Evolutionary conservation across 768 basidiomycete species (phyloP).

Genomic region (Boletus edulis): DNA sequence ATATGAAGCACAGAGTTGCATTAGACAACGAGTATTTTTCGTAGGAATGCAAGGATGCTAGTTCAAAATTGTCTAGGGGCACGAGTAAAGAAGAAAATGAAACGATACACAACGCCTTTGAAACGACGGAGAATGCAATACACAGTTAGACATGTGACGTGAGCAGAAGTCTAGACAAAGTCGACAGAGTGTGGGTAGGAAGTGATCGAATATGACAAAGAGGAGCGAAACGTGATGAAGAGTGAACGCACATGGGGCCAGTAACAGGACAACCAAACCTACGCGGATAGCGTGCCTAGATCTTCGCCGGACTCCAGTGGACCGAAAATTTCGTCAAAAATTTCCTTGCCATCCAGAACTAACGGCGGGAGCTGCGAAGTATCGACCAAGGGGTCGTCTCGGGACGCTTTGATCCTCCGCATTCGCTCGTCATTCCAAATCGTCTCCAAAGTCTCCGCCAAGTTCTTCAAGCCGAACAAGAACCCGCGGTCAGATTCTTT

Average conservation of each 20-base stretch:
- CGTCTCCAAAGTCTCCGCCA: slow-evolving; percentile 71
- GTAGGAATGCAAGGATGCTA: slow-evolving; percentile 7
- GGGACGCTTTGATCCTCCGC: slow-evolving; percentile 58
- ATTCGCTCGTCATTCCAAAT: slow-evolving; percentile 89
- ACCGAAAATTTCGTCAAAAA: slow-evolving; percentile 74
- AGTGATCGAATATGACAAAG: not conserved
- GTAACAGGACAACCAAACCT: slow-evolving; percentile 9
- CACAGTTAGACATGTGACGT: slow-evolving; percentile 3
- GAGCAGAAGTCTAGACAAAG: slow-evolving; percentile 14
- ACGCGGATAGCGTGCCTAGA: slow-evolving; percentile 75
- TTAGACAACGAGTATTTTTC: not conserved
- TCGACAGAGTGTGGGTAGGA: not conserved
- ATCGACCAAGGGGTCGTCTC: slow-evolving; percentile 51
- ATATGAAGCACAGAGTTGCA: not conserved
- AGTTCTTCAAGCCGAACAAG: slow-evolving; percentile 82
- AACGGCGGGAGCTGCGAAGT: slow-evolving; percentile 60
- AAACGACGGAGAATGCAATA: slow-evolving; percentile 5
- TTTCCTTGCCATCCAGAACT: slow-evolving; percentile 69
- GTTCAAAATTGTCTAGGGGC: not conserved
- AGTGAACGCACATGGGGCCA: not conserved
- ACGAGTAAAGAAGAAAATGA: not conserved
- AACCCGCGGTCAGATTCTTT: slow-evolving; percentile 93
- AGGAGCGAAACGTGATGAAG: not conserved
- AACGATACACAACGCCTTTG: not conserved
- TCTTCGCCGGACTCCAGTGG: slow-evolving; percentile 52